Conservation (phyloP, 805 yeast species). For the Saccharomycopsis sp. region DNA sequence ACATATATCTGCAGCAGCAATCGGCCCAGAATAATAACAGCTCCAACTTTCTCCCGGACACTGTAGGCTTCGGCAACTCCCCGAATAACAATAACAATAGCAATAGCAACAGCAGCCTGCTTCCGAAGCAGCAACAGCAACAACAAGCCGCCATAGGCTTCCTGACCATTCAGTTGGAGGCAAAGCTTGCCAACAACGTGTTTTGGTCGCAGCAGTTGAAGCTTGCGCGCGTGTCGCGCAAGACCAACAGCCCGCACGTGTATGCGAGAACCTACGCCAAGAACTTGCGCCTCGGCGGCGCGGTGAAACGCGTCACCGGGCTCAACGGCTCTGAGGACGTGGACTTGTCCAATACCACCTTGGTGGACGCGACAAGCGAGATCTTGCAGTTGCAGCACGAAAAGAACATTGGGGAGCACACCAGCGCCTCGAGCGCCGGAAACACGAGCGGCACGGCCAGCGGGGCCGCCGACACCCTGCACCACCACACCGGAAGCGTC, state of each 20-base stretch:
- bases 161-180: constrained; percentile 28
- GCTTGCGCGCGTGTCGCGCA: constrained; percentile 64
- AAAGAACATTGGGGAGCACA: constrained; percentile 8
- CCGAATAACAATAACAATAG: not conserved
- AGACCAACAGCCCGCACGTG: constrained; percentile 62
- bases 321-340: constrained; percentile 22
- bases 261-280: constrained; percentile 82
- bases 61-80: constrained; percentile 19
- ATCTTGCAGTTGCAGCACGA: constrained; percentile 30
- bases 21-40: constrained; percentile 18
- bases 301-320: constrained; percentile 31
- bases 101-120: constrained; percentile 25
- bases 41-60: constrained; percentile 23
- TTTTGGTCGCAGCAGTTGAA: constrained; percentile 79
- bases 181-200: constrained; percentile 31
- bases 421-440: constrained; percentile 2
- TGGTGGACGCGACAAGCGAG: constrained; percentile 37
- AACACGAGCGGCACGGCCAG: constrained; percentile 23
- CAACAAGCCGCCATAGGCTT: constrained; percentile 18
- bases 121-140: constrained; percentile 25
- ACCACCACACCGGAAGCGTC: constrained; percentile 27
- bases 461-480: constrained; percentile 24
- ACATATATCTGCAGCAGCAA: not conserved
- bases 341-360: constrained; percentile 24
- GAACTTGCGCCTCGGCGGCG: constrained; percentile 41